Evolutionary conservation across 108 stramenopile species (phyloP).

Genomic region (Asterionellopsis glacialis): DNA sequence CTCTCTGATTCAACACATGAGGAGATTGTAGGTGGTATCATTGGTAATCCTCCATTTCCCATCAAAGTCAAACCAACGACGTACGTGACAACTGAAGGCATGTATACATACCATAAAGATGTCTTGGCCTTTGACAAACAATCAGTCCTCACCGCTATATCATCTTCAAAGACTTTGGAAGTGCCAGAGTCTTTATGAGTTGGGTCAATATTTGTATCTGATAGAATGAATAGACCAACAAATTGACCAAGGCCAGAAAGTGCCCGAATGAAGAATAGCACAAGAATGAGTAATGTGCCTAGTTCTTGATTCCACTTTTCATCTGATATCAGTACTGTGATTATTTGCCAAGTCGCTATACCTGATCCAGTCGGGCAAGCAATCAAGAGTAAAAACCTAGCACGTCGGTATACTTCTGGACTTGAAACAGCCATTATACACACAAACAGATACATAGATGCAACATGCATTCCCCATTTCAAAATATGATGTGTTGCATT

Average conservation of each 20-base stretch:
- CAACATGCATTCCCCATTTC: constrained; percentile 11
- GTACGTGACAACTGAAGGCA: not conserved
- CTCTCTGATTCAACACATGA: not conserved
- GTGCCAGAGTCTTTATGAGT: too few relatives aligned
- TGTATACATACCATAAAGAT: not conserved
- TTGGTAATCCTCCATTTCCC: not conserved
- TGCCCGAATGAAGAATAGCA: constrained; percentile 1
- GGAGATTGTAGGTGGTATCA: not conserved
- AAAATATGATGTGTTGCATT: not conserved
- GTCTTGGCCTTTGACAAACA: too few relatives aligned
- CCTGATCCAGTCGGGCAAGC: constrained; percentile 5
- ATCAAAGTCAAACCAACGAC: not conserved
- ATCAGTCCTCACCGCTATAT: too few relatives aligned
- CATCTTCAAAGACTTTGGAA: too few relatives aligned
- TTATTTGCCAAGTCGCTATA: constrained; percentile 3
- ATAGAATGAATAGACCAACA: constrained; percentile 1
- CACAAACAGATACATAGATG: constrained; percentile 1
- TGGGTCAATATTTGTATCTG: not conserved
- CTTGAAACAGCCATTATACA: constrained; percentile 5
- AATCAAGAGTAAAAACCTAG: not conserved
- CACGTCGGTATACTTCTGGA: constrained; percentile 1
- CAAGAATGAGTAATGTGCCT: not conserved
- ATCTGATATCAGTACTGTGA: too few relatives aligned
- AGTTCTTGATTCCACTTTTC: not conserved
- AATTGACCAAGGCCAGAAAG: constrained; percentile 1